Percentiles rank a stretch among this genome's conserved stretches.
Evolutionary conservation across 768 basidiomycete species (phyloP).

Genomic region (Phylloporus scabripes): DNA sequence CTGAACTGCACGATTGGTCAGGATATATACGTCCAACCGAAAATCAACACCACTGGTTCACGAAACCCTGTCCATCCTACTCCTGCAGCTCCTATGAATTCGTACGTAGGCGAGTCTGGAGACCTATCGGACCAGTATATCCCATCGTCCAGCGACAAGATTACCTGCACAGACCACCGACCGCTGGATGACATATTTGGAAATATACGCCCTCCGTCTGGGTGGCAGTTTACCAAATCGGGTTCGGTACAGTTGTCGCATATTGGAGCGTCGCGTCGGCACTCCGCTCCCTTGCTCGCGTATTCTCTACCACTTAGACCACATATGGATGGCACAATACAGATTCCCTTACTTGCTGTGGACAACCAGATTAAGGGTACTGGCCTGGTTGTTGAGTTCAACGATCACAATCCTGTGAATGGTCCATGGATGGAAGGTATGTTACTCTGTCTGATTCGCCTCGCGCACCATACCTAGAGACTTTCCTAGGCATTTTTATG

Average conservation of each 20-base stretch:
- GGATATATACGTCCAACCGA: neutral
- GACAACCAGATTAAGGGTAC: constrained; percentile 20
- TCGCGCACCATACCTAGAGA: neutral
- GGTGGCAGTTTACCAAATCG: neutral
- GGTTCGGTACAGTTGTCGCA: neutral
- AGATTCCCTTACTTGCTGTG: constrained; percentile 20
- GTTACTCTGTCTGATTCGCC: neutral
- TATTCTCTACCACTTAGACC: constrained; percentile 19
- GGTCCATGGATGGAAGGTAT: constrained; percentile 20
- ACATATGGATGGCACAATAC: constrained; percentile 16
- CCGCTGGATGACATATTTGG: constrained; percentile 27
- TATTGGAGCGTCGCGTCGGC: constrained; percentile 2
- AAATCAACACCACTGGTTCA: neutral
- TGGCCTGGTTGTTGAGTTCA: constrained; percentile 16
- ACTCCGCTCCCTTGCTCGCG: constrained; percentile 7
- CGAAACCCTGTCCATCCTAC: neutral
- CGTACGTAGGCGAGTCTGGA: neutral
- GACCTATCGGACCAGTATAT: constrained; percentile 20
- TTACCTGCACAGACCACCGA: constrained; percentile 24
- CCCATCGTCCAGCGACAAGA: constrained; percentile 26
- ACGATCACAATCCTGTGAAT: constrained; percentile 20
- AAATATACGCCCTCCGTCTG: neutral
- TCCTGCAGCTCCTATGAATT: neutral
- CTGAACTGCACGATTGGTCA: neutral
- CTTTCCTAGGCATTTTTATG: constrained; percentile 21